Evolutionary conservation across 176 grass and related monocot genomes (phyloP).

Genomic region (Carex littledalei): DNA sequence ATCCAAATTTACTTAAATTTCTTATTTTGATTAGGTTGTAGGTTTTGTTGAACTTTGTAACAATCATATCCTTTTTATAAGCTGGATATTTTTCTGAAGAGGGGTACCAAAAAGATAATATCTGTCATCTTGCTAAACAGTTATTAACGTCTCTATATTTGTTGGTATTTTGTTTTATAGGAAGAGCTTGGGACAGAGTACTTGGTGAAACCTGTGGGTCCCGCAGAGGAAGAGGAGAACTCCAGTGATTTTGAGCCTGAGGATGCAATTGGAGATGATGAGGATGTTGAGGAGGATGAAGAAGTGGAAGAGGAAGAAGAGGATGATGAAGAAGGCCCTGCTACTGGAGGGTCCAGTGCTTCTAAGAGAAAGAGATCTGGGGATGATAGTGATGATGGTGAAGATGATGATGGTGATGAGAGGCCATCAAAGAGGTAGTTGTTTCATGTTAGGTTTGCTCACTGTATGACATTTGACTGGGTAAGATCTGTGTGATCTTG

Average conservation of each 20-base stretch:
- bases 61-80: not conserved
- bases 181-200: slow-evolving; percentile 14
- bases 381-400: not conserved
- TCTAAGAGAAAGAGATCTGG: slow-evolving; percentile 15
- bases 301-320: not conserved
- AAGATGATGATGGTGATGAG: slow-evolving; percentile 1
- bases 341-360: slow-evolving; percentile 16
- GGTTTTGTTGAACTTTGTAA: not conserved
- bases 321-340: not conserved
- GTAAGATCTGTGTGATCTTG: not conserved
- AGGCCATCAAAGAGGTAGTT: slow-evolving; percentile 18
- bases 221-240: slow-evolving; percentile 8
- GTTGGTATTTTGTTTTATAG: not conserved
- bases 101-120: too few species aligned
- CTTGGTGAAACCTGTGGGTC: slow-evolving; percentile 5
- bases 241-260: slow-evolving; percentile 22
- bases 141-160: not conserved
- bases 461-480: slow-evolving; percentile 3
- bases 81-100: too few species aligned
- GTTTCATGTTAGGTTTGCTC: not conserved
- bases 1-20: not conserved
- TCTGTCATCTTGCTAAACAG: too few species aligned
- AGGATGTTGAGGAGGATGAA: slow-evolving; percentile 1
- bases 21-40: not conserved
- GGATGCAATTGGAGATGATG: slow-evolving; percentile 9